phyloP scores from a whole-genome alignment of 2,329 filamentous ascomycete species.

The Scedosporium minutisporum region DNA sequence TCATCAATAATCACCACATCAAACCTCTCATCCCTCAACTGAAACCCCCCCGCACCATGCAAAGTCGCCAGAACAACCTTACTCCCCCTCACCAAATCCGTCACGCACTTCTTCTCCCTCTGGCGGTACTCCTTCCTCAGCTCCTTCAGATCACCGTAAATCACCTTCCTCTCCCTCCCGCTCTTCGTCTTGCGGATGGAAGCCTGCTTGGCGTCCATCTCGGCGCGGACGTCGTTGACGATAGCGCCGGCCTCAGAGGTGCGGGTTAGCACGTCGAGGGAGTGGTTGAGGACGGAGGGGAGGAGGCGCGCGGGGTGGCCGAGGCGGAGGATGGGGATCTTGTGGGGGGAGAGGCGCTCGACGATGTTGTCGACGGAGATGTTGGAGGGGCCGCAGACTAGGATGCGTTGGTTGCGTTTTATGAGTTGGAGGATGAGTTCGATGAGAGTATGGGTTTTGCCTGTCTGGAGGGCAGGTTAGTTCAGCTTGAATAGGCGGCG shows the following conservation, averaged over 20 bases:
- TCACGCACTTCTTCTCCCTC: slow-evolving; percentile 73
- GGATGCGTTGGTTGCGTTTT: slow-evolving; percentile 59
- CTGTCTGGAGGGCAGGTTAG: slow-evolving; percentile 45
- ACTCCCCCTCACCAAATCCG: slow-evolving; percentile 62
- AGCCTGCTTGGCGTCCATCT: slow-evolving; percentile 88
- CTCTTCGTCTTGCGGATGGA: slow-evolving; percentile 79
- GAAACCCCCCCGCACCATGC: slow-evolving; percentile 80
- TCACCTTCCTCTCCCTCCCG: slow-evolving; percentile 66
- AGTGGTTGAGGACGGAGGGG: slow-evolving; percentile 79
- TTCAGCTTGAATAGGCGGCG: not conserved
- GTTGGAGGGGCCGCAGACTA: slow-evolving; percentile 96
- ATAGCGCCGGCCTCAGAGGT: slow-evolving; percentile 85
- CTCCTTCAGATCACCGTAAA: slow-evolving; percentile 78
- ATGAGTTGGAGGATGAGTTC: slow-evolving; percentile 90
- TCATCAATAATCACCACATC: slow-evolving; percentile 96
- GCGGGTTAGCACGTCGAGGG: slow-evolving; percentile 80
- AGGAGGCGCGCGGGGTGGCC: slow-evolving; percentile 88
- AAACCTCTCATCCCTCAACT: slow-evolving; percentile 70
- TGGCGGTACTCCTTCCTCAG: slow-evolving; percentile 81
- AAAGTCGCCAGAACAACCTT: slow-evolving; percentile 87
- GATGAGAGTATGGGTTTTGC: slow-evolving; percentile 93
- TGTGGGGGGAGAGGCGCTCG: slow-evolving; percentile 76
- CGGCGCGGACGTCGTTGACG: slow-evolving; percentile 78
- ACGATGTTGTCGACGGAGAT: slow-evolving; percentile 98
- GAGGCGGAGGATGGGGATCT: slow-evolving; percentile 77